Evolutionary conservation across 2,329 filamentous ascomycete genomes (phyloP).

Genomic region (Dactylellina cionopaga): DNA sequence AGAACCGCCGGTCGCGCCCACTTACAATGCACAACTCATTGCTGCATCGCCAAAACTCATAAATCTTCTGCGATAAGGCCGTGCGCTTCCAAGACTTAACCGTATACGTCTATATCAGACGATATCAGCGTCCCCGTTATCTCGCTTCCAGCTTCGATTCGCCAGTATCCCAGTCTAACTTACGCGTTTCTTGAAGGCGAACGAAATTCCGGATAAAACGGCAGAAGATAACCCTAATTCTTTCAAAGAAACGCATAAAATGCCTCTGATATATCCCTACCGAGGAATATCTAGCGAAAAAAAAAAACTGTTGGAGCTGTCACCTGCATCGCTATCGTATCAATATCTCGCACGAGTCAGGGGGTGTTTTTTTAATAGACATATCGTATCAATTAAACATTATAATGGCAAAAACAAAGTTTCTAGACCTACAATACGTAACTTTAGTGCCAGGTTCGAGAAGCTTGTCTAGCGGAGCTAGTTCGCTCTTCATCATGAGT

Average conservation of each 20-base stretch:
- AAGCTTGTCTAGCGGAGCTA: background rate
- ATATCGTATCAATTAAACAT: too few relatives aligned
- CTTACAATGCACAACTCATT: constrained; percentile 22
- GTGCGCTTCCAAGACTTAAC: background rate
- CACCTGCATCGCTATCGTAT: constrained; percentile 6
- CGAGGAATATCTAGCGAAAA: constrained; percentile 40
- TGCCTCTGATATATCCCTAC: constrained; percentile 21
- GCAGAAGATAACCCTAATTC: constrained; percentile 18
- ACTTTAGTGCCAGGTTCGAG: too few relatives aligned
- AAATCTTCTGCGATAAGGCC: background rate
- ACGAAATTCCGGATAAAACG: constrained; percentile 8
- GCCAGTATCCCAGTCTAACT: constrained; percentile 3
- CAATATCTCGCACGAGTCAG: background rate
- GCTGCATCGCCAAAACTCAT: background rate
- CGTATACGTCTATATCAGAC: background rate
- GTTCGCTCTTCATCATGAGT: background rate
- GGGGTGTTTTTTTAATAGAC: too few relatives aligned
- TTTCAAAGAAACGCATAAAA: constrained; percentile 19
- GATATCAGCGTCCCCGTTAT: background rate
- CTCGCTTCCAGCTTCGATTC: constrained; percentile 20
- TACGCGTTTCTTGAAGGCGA: constrained; percentile 35
- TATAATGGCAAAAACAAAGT: too few relatives aligned
- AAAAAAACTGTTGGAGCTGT: constrained; percentile 10
- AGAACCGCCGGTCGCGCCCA: background rate
- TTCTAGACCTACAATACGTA: too few relatives aligned